Base-by-base conservation (phyloP, 306 rosid genomes). In the Acacia melanoxylon region DNA sequence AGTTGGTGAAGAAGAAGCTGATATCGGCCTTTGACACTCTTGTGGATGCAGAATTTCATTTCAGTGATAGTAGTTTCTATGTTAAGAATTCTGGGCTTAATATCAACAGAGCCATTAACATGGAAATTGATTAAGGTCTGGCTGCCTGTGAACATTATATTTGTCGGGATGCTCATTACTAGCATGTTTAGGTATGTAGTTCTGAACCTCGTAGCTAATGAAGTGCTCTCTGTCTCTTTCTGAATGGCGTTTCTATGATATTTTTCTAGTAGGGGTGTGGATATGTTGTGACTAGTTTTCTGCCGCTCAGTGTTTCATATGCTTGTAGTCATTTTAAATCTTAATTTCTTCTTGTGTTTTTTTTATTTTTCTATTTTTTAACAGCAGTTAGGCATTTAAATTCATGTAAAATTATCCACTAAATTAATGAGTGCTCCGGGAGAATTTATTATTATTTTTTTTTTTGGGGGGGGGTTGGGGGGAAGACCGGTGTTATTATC, bases 121-220 rank as follows among this genome's bases (percentile, higher is more conserved):
- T 96, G 98, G 99, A 93, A 82, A 83, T 86, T 96, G 91, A 86
- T 92, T 48, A 96, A 90, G 89, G 97, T 93, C 80, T 96, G 98
- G 99, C 76, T 96, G 77, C 99, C 98, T 45, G 99, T 93, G 79
- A 96, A 96, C 84, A 87, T 88, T 75, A 93, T 93, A 76, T 93
- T 96, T 80, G 97, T 96, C 48, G 99, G 98, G 82, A 93, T 93
- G 99, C 99, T 96, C 61, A 66, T 96, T 62, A 96, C 99, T 71
- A 96, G 99, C 92, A 92, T 96, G 96, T 91, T 93, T 88, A 96
- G 99, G 99, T 96, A 93, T 80, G 88, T 27, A 29, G 19, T 74
- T 81, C 70, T 68, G 8, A 75, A 75, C 80, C 76, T 76, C 61
- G 41, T 63, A 59, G 75, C 37, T 85, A 69, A 52, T 17, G 25